Percentiles rank a stretch among this genome's conserved stretches.
These are phyloP conservation scores for Veloporphyrellus conicus DNA, from an alignment of 1,284 basidiomycete genomes.

Conservation along the genomic window DNA sequence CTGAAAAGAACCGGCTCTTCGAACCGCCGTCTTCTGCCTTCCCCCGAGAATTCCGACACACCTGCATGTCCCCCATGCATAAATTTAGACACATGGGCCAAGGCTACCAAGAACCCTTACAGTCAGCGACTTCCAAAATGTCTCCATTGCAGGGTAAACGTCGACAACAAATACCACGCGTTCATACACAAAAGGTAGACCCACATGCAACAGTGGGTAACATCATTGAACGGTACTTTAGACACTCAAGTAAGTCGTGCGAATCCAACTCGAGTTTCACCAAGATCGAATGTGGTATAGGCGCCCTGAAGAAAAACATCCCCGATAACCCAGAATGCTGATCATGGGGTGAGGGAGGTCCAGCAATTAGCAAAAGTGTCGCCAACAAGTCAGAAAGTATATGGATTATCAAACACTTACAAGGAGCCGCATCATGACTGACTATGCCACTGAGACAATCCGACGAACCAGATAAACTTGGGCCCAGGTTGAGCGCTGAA, in stretches of 20 bases:
- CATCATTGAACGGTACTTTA: neutral
- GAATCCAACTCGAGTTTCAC: constrained; percentile 14
- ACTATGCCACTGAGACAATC: constrained; percentile 15
- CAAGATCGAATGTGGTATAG: constrained; percentile 19
- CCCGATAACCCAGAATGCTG: constrained; percentile 18
- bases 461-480: constrained; percentile 3
- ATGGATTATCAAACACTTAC: constrained; percentile 4
- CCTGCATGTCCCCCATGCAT: no score
- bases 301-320: constrained; percentile 16
- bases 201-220: no score
- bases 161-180: no score
- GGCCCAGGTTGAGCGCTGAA: constrained; percentile 14
- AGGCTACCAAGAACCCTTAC: no score
- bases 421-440: neutral
- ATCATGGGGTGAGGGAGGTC: no score
- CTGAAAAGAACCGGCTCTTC: no score
- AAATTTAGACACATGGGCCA: no score
- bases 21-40: no score
- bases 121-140: no score
- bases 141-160: no score
- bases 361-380: neutral
- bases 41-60: no score
- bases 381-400: neutral
- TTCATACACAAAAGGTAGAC: no score
- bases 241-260: constrained; percentile 12